These are phyloP conservation scores for Boletus calvinii DNA, from an alignment of 1,284 basidiomycete species.

Conservation along the genomic window DNA sequence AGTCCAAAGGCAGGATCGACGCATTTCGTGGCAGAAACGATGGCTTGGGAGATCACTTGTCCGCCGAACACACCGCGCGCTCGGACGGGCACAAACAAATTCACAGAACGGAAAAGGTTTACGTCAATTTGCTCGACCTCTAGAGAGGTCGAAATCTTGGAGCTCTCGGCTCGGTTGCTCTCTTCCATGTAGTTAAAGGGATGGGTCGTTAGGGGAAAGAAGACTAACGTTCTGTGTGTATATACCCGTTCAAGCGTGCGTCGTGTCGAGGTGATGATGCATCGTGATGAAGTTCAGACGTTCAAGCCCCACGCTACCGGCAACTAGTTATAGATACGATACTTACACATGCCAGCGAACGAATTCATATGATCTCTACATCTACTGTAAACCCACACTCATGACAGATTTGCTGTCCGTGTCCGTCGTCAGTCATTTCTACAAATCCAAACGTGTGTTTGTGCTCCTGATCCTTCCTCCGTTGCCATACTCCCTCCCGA, in stretches of 20 bases:
- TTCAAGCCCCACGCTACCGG: too few species aligned
- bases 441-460: slow-evolving; percentile 75
- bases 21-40: slow-evolving; percentile 76
- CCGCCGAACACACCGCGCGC: slow-evolving; percentile 87
- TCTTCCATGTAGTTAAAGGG: slow-evolving; percentile 29
- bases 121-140: slow-evolving; percentile 80
- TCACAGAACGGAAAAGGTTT: slow-evolving; percentile 73
- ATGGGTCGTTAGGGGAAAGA: neutral
- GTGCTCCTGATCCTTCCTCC: slow-evolving; percentile 83
- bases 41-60: slow-evolving; percentile 86
- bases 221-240: neutral
- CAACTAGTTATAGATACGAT: too few species aligned
- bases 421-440: slow-evolving; percentile 51
- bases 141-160: slow-evolving; percentile 65
- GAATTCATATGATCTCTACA: slow-evolving; percentile 70
- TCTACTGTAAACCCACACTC: slow-evolving; percentile 87
- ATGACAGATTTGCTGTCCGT: slow-evolving; percentile 73
- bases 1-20: slow-evolving; percentile 67
- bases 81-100: slow-evolving; percentile 64
- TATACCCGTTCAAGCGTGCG: neutral
- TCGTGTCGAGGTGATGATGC: neutral
- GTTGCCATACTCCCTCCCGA: slow-evolving; percentile 87
- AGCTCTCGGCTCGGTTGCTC: slow-evolving; percentile 49
- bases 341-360: neutral
- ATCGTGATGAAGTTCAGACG: too few species aligned